These are phyloP conservation scores for Kluyveromyces sp. DNA, from an alignment of 1,139 yeast species.

Conservation along the genomic window DNA sequence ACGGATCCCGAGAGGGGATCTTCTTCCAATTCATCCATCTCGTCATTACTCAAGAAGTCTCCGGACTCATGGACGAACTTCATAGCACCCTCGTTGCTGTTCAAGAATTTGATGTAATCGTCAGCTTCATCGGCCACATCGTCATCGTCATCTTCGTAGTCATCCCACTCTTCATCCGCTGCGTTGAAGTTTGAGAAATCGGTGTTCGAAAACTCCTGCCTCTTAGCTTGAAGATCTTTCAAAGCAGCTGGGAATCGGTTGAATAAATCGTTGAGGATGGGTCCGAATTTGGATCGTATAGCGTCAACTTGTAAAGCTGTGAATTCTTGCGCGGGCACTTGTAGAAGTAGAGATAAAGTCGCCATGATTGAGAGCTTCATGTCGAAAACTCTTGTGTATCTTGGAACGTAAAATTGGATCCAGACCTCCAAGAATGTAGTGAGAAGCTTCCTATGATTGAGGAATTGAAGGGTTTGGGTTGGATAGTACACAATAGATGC, in stretches of 20 bases:
- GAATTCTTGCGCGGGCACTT: slow-evolving; percentile 28
- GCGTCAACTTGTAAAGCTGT: slow-evolving; percentile 24
- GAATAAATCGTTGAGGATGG: slow-evolving; percentile 44
- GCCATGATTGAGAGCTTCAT: slow-evolving; percentile 71
- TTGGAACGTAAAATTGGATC: slow-evolving; percentile 49
- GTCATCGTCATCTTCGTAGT: slow-evolving; percentile 26
- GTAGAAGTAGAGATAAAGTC: slow-evolving; percentile 44
- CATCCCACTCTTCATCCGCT: slow-evolving; percentile 26
- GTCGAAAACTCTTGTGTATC: slow-evolving; percentile 70
- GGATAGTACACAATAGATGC: slow-evolving; percentile 62
- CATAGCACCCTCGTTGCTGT: slow-evolving; percentile 38
- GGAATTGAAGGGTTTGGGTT: slow-evolving; percentile 43
- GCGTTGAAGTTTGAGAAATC: slow-evolving; percentile 36
- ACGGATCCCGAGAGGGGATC: slow-evolving; percentile 79
- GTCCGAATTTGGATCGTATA: slow-evolving; percentile 36
- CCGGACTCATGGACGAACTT: slow-evolving; percentile 30
- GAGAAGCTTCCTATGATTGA: slow-evolving; percentile 43
- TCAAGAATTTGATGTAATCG: slow-evolving; percentile 41
- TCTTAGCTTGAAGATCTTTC: slow-evolving; percentile 52
- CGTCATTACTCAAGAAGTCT: slow-evolving; percentile 36
- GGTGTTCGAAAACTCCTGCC: slow-evolving; percentile 43
- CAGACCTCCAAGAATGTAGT: slow-evolving; percentile 56
- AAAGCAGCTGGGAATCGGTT: slow-evolving; percentile 66
- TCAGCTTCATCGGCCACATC: slow-evolving; percentile 40
- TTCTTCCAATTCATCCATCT: slow-evolving; percentile 58